Conservation (phyloP, 2,329 filamentous ascomycete species). For the Cryphonectria parasitica region DNA sequence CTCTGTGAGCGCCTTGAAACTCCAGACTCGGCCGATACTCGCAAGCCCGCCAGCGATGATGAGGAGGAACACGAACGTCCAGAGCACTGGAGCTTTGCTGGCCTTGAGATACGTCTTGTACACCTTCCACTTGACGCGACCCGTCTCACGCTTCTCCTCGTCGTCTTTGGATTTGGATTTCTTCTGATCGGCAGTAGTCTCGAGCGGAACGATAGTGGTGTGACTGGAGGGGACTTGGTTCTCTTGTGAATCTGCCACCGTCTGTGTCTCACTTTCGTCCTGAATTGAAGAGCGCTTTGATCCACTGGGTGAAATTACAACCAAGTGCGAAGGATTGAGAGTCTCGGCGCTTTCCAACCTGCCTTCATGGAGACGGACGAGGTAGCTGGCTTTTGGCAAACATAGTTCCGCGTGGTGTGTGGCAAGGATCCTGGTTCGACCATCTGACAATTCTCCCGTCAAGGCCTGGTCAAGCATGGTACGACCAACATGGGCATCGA, state of each 20-base stretch:
- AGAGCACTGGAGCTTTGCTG: constrained; percentile 36
- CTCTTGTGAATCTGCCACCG: constrained; percentile 22
- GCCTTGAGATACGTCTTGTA: constrained; percentile 41
- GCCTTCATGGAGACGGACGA: constrained; percentile 38
- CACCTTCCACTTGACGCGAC: constrained; percentile 40
- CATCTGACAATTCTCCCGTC: constrained; percentile 51
- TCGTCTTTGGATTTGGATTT: constrained; percentile 30
- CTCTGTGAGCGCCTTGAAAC: constrained; percentile 40
- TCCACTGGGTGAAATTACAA: constrained; percentile 14
- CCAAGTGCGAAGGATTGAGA: constrained; percentile 23
- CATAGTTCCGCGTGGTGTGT: constrained; percentile 52
- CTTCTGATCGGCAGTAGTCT: constrained; percentile 22
- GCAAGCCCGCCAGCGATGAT: constrained; percentile 33
- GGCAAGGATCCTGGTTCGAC: constrained; percentile 66
- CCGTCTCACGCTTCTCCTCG: constrained; percentile 39
- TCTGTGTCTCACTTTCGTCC: constrained; percentile 28
- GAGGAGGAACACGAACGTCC: constrained; percentile 35
- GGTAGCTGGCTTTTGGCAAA: constrained; percentile 36
- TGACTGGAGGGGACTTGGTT: constrained; percentile 27
- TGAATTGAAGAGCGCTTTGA: constrained; percentile 24
- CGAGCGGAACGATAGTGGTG: constrained; percentile 19
- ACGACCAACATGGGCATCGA: constrained; percentile 47
- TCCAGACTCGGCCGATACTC: constrained; percentile 38
- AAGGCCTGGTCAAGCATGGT: constrained; percentile 57
- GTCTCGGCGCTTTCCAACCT: constrained; percentile 33